Evolutionary conservation across 163 green algal species (phyloP).

Genomic region (Chlamydomonas reinhardtii): DNA sequence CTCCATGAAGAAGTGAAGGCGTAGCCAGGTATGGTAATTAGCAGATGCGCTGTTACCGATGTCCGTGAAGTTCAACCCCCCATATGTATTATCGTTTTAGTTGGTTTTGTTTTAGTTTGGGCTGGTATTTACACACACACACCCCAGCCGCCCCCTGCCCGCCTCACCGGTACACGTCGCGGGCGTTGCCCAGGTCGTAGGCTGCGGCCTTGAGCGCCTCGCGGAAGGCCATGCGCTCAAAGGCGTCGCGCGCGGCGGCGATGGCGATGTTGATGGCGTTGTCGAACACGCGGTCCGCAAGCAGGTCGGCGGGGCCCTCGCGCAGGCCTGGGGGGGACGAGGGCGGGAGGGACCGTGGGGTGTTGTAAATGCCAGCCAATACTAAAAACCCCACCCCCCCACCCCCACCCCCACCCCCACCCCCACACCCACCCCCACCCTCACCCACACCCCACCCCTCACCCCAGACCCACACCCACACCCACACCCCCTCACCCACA

Average conservation of each 20-base stretch:
- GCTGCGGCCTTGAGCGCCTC: slow-evolving; percentile 92
- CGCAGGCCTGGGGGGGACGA: slow-evolving; percentile 62
- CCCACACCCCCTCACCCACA: neutral
- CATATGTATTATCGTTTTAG: too few relatives aligned
- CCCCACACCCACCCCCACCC: too few relatives aligned
- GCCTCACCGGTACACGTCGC: slow-evolving; percentile 92
- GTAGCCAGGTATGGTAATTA: too few relatives aligned
- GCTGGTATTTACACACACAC: too few relatives aligned
- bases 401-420: too few relatives aligned
- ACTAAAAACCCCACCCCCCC: neutral
- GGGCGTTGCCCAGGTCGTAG: slow-evolving; percentile 89
- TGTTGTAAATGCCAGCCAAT: neutral
- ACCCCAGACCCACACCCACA: too few relatives aligned
- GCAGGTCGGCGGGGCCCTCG: slow-evolving; percentile 65
- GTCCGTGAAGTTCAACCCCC: too few relatives aligned
- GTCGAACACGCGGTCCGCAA: slow-evolving; percentile 90
- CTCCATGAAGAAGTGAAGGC: too few relatives aligned
- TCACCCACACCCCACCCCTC: neutral
- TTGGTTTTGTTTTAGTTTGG: too few relatives aligned
- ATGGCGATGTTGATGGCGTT: slow-evolving; percentile 93
- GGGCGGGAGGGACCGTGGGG: neutral
- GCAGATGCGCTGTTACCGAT: too few relatives aligned
- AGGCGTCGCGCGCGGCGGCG: slow-evolving; percentile 69
- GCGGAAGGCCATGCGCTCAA: slow-evolving; percentile 94
- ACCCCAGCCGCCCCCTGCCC: too few relatives aligned